Percentiles rank a stretch among this genome's conserved stretches.
Conservation (phyloP, 2,329 filamentous ascomycete species). For the Phialemoniopsis sp. region DNA sequence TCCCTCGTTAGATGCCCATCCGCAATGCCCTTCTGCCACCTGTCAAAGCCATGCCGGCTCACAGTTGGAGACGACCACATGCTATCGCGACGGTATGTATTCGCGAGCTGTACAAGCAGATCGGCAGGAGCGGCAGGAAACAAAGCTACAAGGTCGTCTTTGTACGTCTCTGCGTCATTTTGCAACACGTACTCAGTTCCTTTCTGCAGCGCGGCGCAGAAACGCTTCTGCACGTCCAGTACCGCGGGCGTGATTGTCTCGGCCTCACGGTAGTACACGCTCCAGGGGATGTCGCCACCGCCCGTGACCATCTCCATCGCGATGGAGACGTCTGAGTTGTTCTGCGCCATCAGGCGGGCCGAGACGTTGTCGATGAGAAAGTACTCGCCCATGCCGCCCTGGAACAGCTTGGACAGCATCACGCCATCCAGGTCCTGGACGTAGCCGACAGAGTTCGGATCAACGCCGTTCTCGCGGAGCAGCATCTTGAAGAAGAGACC, state of each 20-base stretch:
- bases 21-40: constrained; percentile 7
- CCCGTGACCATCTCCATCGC: constrained; percentile 6
- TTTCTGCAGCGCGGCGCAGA: constrained; percentile 6
- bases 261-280: constrained; percentile 10
- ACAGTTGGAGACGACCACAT: constrained; percentile 9
- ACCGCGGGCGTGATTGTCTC: constrained; percentile 1
- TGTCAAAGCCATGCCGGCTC: constrained; percentile 4
- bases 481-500: constrained; percentile 11
- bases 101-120: constrained; percentile 5
- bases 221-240: constrained; percentile 7
- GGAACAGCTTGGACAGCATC: constrained; percentile 7
- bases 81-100: constrained; percentile 5
- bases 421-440: constrained; percentile 8
- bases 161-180: constrained; percentile 6
- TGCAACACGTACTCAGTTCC: constrained; percentile 5
- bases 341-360: constrained; percentile 4
- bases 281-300: constrained; percentile 9
- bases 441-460: constrained; percentile 4
- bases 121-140: constrained; percentile 5
- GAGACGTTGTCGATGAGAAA: constrained; percentile 9
- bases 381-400: constrained; percentile 9
- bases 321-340: constrained; percentile 4
- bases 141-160: constrained; percentile 7
- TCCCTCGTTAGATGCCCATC: constrained; percentile 4
- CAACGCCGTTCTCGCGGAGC: constrained; percentile 7